These are phyloP conservation scores for Pseudomicrostroma phylloplanum DNA, from an alignment of 1,284 basidiomycete species.

Conservation along the genomic window DNA sequence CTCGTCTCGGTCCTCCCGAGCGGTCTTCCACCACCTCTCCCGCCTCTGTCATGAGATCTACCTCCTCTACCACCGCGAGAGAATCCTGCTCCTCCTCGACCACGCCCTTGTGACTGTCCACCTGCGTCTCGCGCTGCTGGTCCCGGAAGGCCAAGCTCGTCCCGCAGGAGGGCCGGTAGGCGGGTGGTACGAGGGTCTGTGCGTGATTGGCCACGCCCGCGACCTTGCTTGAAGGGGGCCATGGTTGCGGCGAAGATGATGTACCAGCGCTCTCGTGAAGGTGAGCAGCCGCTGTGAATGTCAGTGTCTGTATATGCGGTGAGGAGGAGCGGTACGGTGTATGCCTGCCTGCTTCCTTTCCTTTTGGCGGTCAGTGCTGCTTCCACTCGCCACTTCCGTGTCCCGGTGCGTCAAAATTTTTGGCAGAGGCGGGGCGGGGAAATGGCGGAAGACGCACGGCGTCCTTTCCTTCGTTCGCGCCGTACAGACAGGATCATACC, in stretches of 20 bases:
- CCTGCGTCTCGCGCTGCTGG: not conserved
- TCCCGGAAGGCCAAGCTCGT: slow-evolving; percentile 31
- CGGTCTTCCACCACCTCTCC: slow-evolving; percentile 5
- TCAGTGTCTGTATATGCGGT: too few relatives aligned
- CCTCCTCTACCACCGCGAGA: slow-evolving; percentile 20
- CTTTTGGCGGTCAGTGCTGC: too few relatives aligned
- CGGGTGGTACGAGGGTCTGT: slow-evolving; percentile 26
- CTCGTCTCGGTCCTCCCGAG: slow-evolving; percentile 18
- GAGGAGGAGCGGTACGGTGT: too few relatives aligned
- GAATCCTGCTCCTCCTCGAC: not conserved
- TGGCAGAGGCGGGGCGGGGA: too few relatives aligned
- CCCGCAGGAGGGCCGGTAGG: slow-evolving; percentile 38
- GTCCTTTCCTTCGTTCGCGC: too few relatives aligned
- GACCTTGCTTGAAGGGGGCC: slow-evolving; percentile 11
- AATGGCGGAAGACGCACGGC: too few relatives aligned
- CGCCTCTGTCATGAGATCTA: slow-evolving; percentile 11
- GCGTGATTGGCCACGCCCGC: not conserved
- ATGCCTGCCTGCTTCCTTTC: too few relatives aligned
- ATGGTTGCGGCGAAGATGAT: not conserved
- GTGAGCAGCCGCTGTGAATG: too few relatives aligned
- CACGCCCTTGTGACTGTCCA: not conserved
- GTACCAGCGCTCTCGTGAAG: too few relatives aligned
- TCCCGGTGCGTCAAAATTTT: too few relatives aligned
- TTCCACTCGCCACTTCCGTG: too few relatives aligned
- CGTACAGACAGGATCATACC: too few relatives aligned